Percentiles rank a stretch among this genome's conserved stretches.
Conservation (phyloP, 257 asterid genomes). For the Scutellaria galericulata region DNA sequence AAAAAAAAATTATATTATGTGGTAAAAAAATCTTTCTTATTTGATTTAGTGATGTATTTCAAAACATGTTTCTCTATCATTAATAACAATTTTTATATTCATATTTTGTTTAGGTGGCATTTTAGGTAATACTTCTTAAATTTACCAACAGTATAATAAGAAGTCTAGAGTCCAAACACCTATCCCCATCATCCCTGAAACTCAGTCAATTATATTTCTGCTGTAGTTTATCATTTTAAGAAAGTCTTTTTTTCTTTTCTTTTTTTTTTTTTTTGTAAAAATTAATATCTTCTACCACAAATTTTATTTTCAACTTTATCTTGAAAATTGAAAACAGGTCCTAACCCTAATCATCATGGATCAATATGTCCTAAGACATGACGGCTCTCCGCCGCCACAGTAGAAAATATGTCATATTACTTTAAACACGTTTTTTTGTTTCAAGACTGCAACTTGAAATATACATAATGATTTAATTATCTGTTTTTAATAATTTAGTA, state of each 20-base stretch:
- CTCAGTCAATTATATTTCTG: neutral
- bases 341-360: neutral
- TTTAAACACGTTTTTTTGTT: neutral
- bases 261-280: too few species aligned
- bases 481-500: too few species aligned
- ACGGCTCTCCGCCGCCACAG: conserved; percentile 24
- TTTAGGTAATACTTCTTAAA: too few species aligned
- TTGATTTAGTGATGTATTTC: too few species aligned
- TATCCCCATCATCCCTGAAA: neutral
- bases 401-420: conserved; percentile 1
- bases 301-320: neutral
- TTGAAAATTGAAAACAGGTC: neutral
- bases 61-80: too few species aligned
- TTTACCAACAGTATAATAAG: too few species aligned
- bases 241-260: neutral
- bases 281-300: neutral
- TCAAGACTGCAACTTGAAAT: conserved; percentile 10
- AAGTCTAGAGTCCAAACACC: neutral
- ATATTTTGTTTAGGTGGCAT: too few species aligned
- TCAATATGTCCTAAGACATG: neutral
- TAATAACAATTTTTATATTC: too few species aligned
- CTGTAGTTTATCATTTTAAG: neutral
- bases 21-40: too few species aligned
- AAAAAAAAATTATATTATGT: too few species aligned
- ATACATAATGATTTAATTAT: too few species aligned